phyloP scores from a whole-genome alignment of 768 basidiomycete species.

The Tylopilus felleus region DNA sequence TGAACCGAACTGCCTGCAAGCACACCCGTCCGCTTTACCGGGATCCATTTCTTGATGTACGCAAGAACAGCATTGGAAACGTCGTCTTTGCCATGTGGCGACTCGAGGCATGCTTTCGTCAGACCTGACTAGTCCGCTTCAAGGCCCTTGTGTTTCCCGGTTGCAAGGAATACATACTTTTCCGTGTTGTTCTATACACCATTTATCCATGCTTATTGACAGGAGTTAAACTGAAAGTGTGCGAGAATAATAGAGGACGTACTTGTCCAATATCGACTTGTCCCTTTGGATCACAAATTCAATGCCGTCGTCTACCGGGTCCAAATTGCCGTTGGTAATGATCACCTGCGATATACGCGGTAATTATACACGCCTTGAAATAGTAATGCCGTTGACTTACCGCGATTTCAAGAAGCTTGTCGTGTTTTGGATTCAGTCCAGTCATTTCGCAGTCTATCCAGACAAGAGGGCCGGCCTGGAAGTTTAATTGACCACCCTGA shows the following conservation, averaged over 20 bases:
- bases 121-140: constrained; percentile 63
- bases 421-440: constrained; percentile 61
- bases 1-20: constrained; percentile 91
- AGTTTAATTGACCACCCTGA: neutral
- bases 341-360: constrained; percentile 55
- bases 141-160: neutral
- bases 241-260: constrained; percentile 19
- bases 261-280: constrained; percentile 69
- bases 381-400: constrained; percentile 25
- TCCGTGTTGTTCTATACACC: constrained; percentile 84
- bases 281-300: constrained; percentile 72
- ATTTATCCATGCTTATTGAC: constrained; percentile 72
- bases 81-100: constrained; percentile 56
- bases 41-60: constrained; percentile 87
- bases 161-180: constrained; percentile 41
- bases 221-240: neutral
- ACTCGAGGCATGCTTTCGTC: constrained; percentile 73
- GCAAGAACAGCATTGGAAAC: constrained; percentile 61
- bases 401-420: constrained; percentile 79
- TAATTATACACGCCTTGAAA: neutral
- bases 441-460: constrained; percentile 94
- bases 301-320: constrained; percentile 77
- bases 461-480: constrained; percentile 17
- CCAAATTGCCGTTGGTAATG: constrained; percentile 82
- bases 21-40: constrained; percentile 54